phyloP scores from a whole-genome alignment of 805 yeast genomes.

The Jamesozyma hellenica region DNA sequence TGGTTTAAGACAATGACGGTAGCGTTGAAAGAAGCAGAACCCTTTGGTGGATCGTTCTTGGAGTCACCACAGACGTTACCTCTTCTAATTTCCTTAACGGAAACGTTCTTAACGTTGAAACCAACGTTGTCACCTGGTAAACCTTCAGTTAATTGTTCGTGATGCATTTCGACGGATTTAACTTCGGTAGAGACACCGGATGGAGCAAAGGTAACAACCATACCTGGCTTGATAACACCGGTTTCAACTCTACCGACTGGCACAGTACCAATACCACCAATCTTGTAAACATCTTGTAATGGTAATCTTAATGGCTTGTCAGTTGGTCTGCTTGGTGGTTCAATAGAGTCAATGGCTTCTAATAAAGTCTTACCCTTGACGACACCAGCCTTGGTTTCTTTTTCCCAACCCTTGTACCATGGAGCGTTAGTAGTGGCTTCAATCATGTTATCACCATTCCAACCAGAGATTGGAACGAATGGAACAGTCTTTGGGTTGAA shows the following conservation, averaged over 20 bases:
- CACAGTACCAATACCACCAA: conserved; percentile 86
- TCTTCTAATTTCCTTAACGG: conserved; percentile 82
- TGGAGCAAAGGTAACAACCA: conserved; percentile 84
- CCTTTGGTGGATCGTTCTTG: conserved; percentile 81
- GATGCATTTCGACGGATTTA: conserved; percentile 30
- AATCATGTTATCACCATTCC: conserved; percentile 91
- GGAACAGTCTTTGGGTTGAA: conserved; percentile 73
- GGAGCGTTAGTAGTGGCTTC: conserved; percentile 73
- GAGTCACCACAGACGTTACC: conserved; percentile 91
- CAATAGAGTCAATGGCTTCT: conserved; percentile 77
- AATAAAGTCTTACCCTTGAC: conserved; percentile 71
- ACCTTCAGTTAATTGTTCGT: conserved; percentile 70
- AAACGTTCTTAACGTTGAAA: conserved; percentile 83
- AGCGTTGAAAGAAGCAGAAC: conserved; percentile 70
- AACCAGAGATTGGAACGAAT: conserved; percentile 86
- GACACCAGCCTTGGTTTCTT: conserved; percentile 65
- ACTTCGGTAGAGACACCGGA: conserved; percentile 66
- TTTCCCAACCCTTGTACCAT: conserved; percentile 82
- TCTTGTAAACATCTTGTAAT: conserved; percentile 86
- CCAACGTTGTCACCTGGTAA: conserved; percentile 88
- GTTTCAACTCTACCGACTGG: conserved; percentile 93
- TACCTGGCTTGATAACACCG: conserved; percentile 85
- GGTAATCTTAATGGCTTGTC: conserved; percentile 85
- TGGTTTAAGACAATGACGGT: conserved; percentile 62
- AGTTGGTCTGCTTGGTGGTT: conserved; percentile 71